Evolutionary conservation across 495 filamentous ascomycete genomes (phyloP), one percentile per base, ranked within the genome.

Genomic region (Sabuloglossum arenarium): DNA sequence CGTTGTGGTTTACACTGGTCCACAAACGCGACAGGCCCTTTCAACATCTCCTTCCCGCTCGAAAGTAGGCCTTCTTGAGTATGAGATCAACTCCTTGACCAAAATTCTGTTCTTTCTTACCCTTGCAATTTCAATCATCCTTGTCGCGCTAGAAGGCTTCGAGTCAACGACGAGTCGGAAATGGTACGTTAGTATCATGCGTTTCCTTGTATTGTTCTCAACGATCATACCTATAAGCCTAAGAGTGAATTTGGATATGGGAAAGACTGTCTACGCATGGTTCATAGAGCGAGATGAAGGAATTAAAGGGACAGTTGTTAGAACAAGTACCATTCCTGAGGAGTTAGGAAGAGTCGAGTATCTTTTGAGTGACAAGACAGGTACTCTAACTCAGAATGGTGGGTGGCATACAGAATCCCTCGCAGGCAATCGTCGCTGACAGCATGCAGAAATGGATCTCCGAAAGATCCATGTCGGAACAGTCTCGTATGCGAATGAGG

Each of bases 401-500:
- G 59, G 62, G 69, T 61, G 61, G 45, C 28, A 32, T 50, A 32
- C 31, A 52, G 53, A 28, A 4, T 28, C 28, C 39, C 57, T 42
- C 19, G 6, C 24, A 45, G 37, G 31, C 37, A 49, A 47, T 25
- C 56, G 14, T 49, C 3, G 31, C 60, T 61, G 47, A 65, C 53
- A 53, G 30, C 9, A 1, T 45, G 42, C 53, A 78, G 86, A 96
- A 61, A 97, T 97, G 90, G 91, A 95, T 67, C 77, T 99, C 74
- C 94, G 89, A 63, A 99, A 97, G 68, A 89, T 97, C 28, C 93
- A 97, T 62, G 87, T 99, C 58, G 93, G 93, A 0, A 97, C 91
- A 23, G 93, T 97, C 2, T 95, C 89, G 0, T 99, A 97, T 63
- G 93, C 88, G 24, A 91, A 90, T 60, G 93, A 99, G 66, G 89